These are phyloP conservation scores for Malbranchea cinnamomea DNA, from an alignment of 2,329 filamentous ascomycete genomes.

Conservation along the genomic window DNA sequence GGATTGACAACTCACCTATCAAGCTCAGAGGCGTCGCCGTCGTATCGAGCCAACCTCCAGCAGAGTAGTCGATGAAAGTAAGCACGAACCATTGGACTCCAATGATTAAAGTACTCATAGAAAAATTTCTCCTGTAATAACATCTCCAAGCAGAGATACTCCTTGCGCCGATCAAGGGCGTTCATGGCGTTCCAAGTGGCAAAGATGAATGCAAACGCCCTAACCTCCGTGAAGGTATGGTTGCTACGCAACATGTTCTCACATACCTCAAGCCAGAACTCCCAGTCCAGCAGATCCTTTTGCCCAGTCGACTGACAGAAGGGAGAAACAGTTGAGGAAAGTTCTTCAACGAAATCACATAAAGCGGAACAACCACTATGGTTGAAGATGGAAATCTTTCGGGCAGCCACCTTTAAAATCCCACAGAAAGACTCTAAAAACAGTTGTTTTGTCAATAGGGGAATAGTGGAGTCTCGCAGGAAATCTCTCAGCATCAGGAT, in stretches of 20 bases:
- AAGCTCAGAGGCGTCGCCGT: constrained; percentile 47
- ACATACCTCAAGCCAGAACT: constrained; percentile 73
- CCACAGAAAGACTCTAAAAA: constrained; percentile 64
- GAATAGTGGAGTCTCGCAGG: constrained; percentile 46
- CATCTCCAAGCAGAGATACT: constrained; percentile 56
- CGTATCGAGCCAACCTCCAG: constrained; percentile 72
- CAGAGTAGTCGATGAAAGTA: constrained; percentile 86
- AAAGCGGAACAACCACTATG: constrained; percentile 73
- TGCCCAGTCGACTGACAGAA: constrained; percentile 37
- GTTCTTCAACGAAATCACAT: constrained; percentile 83
- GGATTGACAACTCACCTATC: constrained; percentile 45
- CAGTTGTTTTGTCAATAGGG: constrained; percentile 43
- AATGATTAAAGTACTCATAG: constrained; percentile 74
- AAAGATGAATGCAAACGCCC: constrained; percentile 68
- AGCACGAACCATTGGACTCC: constrained; percentile 88
- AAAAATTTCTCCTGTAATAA: constrained; percentile 62
- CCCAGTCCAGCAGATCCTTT: constrained; percentile 52
- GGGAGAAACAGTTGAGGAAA: constrained; percentile 50
- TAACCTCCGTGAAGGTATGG: constrained; percentile 80
- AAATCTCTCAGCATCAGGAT: constrained; percentile 72
- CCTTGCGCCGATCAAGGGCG: constrained; percentile 51
- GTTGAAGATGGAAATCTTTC: constrained; percentile 64
- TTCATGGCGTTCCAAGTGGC: constrained; percentile 62
- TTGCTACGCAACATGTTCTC: constrained; percentile 65
- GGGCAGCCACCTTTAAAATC: constrained; percentile 58